These are phyloP conservation scores for Hirsutella rhossiliensis DNA, from an alignment of 2,329 filamentous ascomycete species.

Conservation along the genomic window DNA sequence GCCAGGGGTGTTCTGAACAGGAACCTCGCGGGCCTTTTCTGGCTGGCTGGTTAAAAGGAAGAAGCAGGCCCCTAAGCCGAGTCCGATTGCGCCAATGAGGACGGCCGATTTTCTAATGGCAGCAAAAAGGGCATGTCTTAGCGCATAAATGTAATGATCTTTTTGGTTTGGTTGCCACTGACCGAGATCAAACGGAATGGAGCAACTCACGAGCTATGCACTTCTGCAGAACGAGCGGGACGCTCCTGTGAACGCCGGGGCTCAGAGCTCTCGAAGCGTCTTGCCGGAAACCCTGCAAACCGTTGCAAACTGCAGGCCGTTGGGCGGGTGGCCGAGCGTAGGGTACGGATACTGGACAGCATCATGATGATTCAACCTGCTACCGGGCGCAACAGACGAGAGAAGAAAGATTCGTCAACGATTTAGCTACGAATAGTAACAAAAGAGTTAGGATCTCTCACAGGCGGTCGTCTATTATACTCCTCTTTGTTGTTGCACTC, in stretches of 20 bases:
- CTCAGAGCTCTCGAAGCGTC: background rate
- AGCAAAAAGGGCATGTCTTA: background rate
- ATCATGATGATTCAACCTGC: background rate
- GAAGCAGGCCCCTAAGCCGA: background rate
- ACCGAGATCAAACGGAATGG: too few relatives aligned
- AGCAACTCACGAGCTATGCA: background rate
- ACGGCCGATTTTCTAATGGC: background rate
- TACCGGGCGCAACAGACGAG: background rate
- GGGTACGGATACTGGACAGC: background rate
- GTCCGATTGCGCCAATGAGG: background rate
- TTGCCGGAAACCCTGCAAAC: background rate
- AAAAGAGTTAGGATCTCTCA: too few relatives aligned
- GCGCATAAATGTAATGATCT: too few relatives aligned
- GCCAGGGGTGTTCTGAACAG: background rate
- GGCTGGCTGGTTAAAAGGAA: background rate
- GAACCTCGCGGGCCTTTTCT: background rate
- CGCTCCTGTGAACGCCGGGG: background rate
- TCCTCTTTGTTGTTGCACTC: background rate
- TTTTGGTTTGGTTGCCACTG: too few relatives aligned
- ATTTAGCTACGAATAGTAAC: too few relatives aligned
- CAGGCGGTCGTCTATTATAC: too few relatives aligned
- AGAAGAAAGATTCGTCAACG: too few relatives aligned
- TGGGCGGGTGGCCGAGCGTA: background rate
- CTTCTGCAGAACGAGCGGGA: background rate
- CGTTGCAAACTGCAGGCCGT: background rate